phyloP scores from a whole-genome alignment of 192 early-diverging fungal species.

The Thamnidium elegans region DNA sequence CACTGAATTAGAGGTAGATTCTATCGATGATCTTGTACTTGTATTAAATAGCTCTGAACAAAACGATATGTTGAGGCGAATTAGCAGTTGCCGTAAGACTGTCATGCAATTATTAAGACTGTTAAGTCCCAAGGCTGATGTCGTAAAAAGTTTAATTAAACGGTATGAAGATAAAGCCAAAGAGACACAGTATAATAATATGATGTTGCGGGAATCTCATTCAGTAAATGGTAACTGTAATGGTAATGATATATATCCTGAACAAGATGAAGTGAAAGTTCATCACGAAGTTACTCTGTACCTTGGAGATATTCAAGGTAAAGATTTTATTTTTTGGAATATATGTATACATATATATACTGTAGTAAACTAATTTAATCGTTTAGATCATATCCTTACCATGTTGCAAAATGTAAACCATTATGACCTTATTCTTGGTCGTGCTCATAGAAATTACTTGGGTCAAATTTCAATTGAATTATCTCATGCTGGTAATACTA shows the following conservation, averaged over 20 bases:
- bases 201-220: background rate
- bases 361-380: background rate
- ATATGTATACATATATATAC: too few species aligned
- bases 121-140: slow-evolving; percentile 65
- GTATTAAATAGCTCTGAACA: slow-evolving; percentile 48
- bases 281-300: slow-evolving; percentile 69
- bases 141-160: slow-evolving; percentile 67
- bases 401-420: slow-evolving; percentile 65
- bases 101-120: slow-evolving; percentile 68
- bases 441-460: slow-evolving; percentile 77
- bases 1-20: slow-evolving; percentile 75
- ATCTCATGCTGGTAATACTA: slow-evolving; percentile 73
- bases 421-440: slow-evolving; percentile 69
- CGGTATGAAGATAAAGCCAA: slow-evolving; percentile 43
- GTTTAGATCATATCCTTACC: slow-evolving; percentile 64
- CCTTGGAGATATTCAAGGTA: slow-evolving; percentile 75
- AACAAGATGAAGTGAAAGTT: slow-evolving; percentile 20
- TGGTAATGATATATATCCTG: too few species aligned
- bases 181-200: slow-evolving; percentile 9
- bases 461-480: slow-evolving; percentile 76
- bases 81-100: slow-evolving; percentile 70
- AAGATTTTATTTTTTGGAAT: background rate
- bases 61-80: slow-evolving; percentile 69
- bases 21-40: slow-evolving; percentile 78
- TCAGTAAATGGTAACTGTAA: background rate